Evolutionary conservation across 164 flowering plant genomes (phyloP).

Genomic region (Tetrastigma voinierianum): DNA sequence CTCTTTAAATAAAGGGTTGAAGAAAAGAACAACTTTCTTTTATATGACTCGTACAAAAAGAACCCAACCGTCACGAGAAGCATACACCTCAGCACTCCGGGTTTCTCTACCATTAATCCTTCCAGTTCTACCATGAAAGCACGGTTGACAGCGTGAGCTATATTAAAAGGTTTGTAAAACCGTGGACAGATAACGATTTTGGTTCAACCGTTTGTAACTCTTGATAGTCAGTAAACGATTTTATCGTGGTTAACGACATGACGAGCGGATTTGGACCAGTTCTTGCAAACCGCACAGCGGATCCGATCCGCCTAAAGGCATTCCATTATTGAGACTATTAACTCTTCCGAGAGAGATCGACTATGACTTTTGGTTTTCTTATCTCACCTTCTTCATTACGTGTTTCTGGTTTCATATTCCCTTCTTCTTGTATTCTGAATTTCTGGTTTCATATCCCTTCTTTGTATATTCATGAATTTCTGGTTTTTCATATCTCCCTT

Average conservation of each 20-base stretch:
- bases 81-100: neutral
- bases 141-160: fast-evolving
- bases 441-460: too few species aligned
- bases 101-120: neutral
- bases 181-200: too few species aligned
- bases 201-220: neutral
- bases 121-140: too few species aligned
- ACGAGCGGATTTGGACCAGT: neutral
- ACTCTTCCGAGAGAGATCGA: neutral
- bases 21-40: neutral
- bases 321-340: neutral
- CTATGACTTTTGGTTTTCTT: neutral
- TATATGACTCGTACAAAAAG: neutral
- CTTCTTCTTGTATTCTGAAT: too few species aligned
- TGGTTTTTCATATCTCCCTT: too few species aligned
- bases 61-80: neutral
- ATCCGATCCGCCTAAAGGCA: neutral
- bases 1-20: neutral
- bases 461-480: too few species aligned
- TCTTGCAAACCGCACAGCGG: neutral
- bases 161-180: too few species aligned
- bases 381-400: too few species aligned
- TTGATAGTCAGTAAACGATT: neutral
- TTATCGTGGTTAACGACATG: too few species aligned
- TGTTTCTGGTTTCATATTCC: too few species aligned